Evolutionary conservation across 352 stramenopile species (phyloP).

Genomic region (Globisporangium nagaii): DNA sequence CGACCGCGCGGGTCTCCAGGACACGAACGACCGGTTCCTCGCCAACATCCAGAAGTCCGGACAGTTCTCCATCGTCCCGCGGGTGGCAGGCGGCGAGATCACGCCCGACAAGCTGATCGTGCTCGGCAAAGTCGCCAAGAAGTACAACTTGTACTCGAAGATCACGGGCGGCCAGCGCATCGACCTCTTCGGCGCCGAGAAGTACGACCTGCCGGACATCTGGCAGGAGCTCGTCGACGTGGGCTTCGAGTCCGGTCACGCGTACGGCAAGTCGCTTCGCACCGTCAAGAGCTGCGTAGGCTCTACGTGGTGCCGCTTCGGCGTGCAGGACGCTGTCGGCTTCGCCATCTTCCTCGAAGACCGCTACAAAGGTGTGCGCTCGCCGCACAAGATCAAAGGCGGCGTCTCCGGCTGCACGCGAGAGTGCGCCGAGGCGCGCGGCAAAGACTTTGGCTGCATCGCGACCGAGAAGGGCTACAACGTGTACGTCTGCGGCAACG

Average conservation of each 20-base stretch:
- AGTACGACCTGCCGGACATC: slow-evolving; percentile 88
- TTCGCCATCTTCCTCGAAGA: slow-evolving; percentile 91
- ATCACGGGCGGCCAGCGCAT: slow-evolving; percentile 93
- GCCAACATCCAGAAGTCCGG: slow-evolving; percentile 92
- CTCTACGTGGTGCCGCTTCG: slow-evolving; percentile 90
- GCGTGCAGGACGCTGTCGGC: slow-evolving; percentile 86
- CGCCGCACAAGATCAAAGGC: slow-evolving; percentile 91
- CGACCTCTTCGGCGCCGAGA: slow-evolving; percentile 90
- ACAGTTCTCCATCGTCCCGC: slow-evolving; percentile 90
- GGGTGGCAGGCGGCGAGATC: slow-evolving; percentile 88
- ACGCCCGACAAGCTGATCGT: slow-evolving; percentile 88
- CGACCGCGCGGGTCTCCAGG: slow-evolving; percentile 74
- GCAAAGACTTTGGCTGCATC: slow-evolving; percentile 93
- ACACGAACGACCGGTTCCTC: slow-evolving; percentile 91
- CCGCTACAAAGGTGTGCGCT: slow-evolving; percentile 90
- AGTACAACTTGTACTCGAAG: slow-evolving; percentile 91
- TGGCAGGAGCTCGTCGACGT: slow-evolving; percentile 88
- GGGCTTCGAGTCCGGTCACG: slow-evolving; percentile 90
- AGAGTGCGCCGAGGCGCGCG: slow-evolving; percentile 89
- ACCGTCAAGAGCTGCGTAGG: slow-evolving; percentile 93
- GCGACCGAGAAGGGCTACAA: slow-evolving; percentile 92
- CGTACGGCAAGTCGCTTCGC: slow-evolving; percentile 90
- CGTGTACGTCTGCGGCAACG: slow-evolving; percentile 88
- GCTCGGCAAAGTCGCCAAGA: slow-evolving; percentile 82
- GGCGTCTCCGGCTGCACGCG: slow-evolving; percentile 87